Evolutionary conservation across 306 rosid genomes (phyloP).

Genomic region (Cucurbita argyrosperma): DNA sequence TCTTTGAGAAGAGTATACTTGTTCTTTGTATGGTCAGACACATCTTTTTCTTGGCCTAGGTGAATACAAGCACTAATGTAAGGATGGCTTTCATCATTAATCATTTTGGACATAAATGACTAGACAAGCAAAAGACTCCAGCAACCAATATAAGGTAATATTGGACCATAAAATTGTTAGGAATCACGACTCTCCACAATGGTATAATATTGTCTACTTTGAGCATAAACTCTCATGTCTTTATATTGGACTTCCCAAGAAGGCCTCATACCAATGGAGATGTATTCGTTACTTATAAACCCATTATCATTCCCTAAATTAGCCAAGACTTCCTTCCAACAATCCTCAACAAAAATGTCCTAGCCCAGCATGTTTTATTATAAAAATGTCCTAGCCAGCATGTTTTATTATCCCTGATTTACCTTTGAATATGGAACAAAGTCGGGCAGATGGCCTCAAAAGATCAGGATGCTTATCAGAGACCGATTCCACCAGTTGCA

Average conservation of each 20-base stretch:
- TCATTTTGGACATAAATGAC: not conserved
- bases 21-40: constrained; percentile 42
- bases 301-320: no score
- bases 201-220: no score
- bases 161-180: no score
- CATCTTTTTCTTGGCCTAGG: constrained; percentile 50
- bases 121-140: not conserved
- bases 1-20: constrained; percentile 52
- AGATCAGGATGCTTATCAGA: constrained; percentile 62
- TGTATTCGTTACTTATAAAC: not conserved
- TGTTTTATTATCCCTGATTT: not conserved
- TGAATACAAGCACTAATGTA: not conserved
- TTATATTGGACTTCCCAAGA: no score
- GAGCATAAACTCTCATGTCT: not conserved
- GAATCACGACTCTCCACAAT: no score
- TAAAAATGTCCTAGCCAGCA: constrained; percentile 6
- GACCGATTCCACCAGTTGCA: constrained; percentile 37
- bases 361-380: no score
- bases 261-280: no score
- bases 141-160: not conserved
- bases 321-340: not conserved
- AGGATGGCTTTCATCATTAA: not conserved
- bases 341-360: not conserved
- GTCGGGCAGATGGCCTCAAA: constrained; percentile 72
- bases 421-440: constrained; percentile 62